These are phyloP conservation scores for Yarrowia galli DNA, from an alignment of 1,139 yeast species.

Conservation along the genomic window DNA sequence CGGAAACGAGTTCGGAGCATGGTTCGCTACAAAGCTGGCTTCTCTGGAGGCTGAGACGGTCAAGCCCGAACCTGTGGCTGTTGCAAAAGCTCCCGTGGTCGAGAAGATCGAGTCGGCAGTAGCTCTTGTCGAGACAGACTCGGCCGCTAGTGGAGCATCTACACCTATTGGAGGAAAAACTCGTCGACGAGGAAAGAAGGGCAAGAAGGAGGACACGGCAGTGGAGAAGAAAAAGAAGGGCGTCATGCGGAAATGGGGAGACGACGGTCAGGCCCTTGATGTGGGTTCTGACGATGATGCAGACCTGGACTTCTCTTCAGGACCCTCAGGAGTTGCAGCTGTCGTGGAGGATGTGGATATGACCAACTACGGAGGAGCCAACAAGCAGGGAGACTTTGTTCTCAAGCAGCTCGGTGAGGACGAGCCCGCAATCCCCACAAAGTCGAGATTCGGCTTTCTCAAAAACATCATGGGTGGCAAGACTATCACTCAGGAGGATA, in stretches of 20 bases:
- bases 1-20: slow-evolving; percentile 48
- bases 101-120: slow-evolving; percentile 21
- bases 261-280: slow-evolving; percentile 60
- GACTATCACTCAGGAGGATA: slow-evolving; percentile 57
- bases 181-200: slow-evolving; percentile 42
- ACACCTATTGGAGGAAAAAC: slow-evolving; percentile 40
- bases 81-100: neutral
- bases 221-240: slow-evolving; percentile 42
- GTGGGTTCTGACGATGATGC: slow-evolving; percentile 52
- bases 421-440: slow-evolving; percentile 30
- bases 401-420: slow-evolving; percentile 12
- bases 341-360: slow-evolving; percentile 40
- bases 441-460: slow-evolving; percentile 60
- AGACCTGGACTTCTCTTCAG: slow-evolving; percentile 49
- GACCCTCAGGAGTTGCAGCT: slow-evolving; percentile 45
- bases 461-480: slow-evolving; percentile 69
- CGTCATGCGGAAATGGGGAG: slow-evolving; percentile 57
- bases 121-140: slow-evolving; percentile 6
- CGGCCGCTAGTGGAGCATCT: slow-evolving; percentile 40
- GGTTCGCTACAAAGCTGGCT: slow-evolving; percentile 49
- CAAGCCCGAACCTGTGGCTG: slow-evolving; percentile 17
- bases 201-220: slow-evolving; percentile 41
- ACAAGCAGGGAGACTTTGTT: slow-evolving; percentile 26
- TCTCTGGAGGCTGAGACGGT: slow-evolving; percentile 43
- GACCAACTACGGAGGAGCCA: slow-evolving; percentile 40